These are phyloP conservation scores for Lactarius psammicola DNA, from an alignment of 768 basidiomycete genomes.

Conservation along the genomic window DNA sequence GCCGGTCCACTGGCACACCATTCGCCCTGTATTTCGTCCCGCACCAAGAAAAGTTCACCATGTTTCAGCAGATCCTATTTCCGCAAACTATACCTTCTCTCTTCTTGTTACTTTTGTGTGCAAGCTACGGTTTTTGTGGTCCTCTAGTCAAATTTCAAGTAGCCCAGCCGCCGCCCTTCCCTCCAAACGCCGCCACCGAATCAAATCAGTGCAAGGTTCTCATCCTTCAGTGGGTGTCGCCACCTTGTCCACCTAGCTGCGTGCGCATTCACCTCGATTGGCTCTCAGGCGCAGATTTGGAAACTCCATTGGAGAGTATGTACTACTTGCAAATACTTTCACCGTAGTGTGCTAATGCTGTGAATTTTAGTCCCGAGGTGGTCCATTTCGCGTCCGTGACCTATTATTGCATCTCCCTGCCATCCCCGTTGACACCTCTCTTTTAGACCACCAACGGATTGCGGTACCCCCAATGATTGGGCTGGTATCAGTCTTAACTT, in stretches of 20 bases:
- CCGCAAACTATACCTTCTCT: not conserved
- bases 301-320: conserved; percentile 65
- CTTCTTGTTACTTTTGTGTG: conserved; percentile 14
- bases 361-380: conserved; percentile 51
- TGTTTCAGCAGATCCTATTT: not conserved
- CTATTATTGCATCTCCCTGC: not conserved
- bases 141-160: conserved; percentile 65
- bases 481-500: conserved; percentile 72
- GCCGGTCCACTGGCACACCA: too few relatives aligned
- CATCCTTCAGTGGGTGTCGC: conserved; percentile 54
- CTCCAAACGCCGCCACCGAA: conserved; percentile 40
- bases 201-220: conserved; percentile 63
- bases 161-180: conserved; percentile 68
- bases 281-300: conserved; percentile 64
- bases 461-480: conserved; percentile 70
- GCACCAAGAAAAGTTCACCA: not conserved
- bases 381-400: conserved; percentile 55
- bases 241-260: not conserved
- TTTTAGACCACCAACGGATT: conserved; percentile 67
- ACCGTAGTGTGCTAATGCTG: not conserved
- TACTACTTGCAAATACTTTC: conserved; percentile 13
- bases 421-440: not conserved
- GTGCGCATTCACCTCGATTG: not conserved
- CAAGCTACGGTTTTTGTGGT: conserved; percentile 30
- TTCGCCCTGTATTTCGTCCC: not conserved